Percentiles rank a stretch among this genome's conserved stretches.
Conservation (phyloP, 2,329 filamentous ascomycete species). For the Aspergillus novofumigatus region DNA sequence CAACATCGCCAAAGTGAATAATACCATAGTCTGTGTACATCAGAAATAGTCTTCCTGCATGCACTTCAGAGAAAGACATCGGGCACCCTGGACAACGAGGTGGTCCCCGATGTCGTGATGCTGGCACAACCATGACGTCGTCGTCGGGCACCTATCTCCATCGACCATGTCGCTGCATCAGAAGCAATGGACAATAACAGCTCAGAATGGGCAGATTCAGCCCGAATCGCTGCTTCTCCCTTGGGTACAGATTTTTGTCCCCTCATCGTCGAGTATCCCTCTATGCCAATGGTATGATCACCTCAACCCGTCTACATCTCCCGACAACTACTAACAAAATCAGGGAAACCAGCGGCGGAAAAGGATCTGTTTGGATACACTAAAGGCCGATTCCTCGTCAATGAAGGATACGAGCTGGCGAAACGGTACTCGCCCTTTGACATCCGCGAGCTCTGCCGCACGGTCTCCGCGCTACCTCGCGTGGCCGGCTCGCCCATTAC, state of each 20-base stretch:
- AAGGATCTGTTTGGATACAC: conserved; percentile 22
- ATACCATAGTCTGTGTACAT: no score
- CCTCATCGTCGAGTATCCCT: background rate
- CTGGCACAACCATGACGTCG: background rate
- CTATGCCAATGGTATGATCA: background rate
- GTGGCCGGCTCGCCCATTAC: conserved; percentile 18
- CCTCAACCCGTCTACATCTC: no score
- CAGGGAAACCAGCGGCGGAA: conserved; percentile 1
- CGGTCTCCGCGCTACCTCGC: conserved; percentile 17
- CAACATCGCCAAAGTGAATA: no score
- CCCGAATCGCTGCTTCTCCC: background rate
- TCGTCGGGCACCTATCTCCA: background rate
- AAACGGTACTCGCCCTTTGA: conserved; percentile 28
- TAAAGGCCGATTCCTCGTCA: conserved; percentile 26
- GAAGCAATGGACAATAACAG: background rate
- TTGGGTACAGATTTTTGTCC: background rate
- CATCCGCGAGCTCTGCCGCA: conserved; percentile 24
- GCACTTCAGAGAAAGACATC: no score
- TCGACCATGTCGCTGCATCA: background rate
- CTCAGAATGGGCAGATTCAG: background rate
- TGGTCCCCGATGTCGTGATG: background rate
- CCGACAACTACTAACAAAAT: background rate
- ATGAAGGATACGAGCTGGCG: conserved; percentile 20
- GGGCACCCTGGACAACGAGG: no score
- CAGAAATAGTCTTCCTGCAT: no score